phyloP scores from a whole-genome alignment of 192 early-diverging fungal genomes.

The Backusella luteola region DNA sequence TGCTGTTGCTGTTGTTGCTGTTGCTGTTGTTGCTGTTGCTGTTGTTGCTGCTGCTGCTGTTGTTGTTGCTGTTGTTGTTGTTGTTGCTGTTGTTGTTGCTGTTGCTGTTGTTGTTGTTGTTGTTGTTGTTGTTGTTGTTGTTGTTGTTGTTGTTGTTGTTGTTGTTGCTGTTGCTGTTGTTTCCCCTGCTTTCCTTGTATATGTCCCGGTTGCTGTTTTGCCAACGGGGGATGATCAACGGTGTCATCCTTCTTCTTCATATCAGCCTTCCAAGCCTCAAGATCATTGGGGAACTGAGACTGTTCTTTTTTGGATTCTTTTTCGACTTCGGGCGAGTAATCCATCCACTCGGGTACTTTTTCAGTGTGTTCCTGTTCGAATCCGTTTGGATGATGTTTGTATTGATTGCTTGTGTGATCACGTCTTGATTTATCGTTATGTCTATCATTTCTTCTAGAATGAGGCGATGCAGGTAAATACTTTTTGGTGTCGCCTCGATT shows the following conservation, averaged over 20 bases:
- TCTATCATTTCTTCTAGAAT: constrained; percentile 12
- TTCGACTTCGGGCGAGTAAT: constrained; percentile 53
- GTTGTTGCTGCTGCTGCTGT: not conserved
- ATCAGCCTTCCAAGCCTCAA: constrained; percentile 57
- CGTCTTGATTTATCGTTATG: not conserved
- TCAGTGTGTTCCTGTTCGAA: constrained; percentile 7
- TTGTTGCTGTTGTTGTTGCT: not conserved
- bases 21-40: too few species aligned
- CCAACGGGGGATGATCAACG: not conserved
- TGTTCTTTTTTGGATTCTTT: constrained; percentile 26
- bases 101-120: too few species aligned
- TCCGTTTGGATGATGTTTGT: not conserved
- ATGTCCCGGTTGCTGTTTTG: not conserved
- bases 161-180: not conserved
- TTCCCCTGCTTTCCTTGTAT: not conserved
- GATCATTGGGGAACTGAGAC: constrained; percentile 45
- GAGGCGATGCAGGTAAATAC: not conserved
- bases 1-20: too few species aligned
- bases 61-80: not conserved
- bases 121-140: not conserved
- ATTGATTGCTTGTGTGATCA: not conserved
- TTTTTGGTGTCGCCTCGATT: not conserved
- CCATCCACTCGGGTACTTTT: constrained; percentile 58
- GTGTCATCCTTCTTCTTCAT: constrained; percentile 53
- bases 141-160: not conserved